Percentiles rank a stretch among this genome's conserved stretches.
Conservation (phyloP, 208 protist species). For the Leptomonas seymouri region DNA sequence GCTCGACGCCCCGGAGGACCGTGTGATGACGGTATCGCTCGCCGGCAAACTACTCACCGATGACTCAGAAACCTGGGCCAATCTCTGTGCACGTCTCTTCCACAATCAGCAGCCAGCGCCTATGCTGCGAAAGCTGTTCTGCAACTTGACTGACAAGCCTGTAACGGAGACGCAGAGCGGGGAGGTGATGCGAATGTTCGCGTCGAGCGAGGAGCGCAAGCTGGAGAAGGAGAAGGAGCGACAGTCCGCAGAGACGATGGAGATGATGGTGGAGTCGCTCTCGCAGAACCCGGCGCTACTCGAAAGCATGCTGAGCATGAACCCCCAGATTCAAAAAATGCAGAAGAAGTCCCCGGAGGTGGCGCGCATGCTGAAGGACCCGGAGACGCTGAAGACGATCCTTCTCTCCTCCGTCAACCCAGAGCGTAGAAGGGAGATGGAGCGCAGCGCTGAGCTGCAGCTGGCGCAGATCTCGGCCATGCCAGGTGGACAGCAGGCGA, state of each 20-base stretch:
- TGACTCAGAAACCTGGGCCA: slow-evolving; percentile 45
- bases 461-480: slow-evolving; percentile 68
- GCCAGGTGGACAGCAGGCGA: slow-evolving; percentile 65
- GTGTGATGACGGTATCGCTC: slow-evolving; percentile 57
- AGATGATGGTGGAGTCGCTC: slow-evolving; percentile 74
- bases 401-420: slow-evolving; percentile 78
- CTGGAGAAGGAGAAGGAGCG: slow-evolving; percentile 44
- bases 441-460: slow-evolving; percentile 56
- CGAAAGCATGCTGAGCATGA: slow-evolving; percentile 49
- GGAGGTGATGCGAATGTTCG: slow-evolving; percentile 47
- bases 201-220: slow-evolving; percentile 35
- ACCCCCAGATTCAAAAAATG: slow-evolving; percentile 57
- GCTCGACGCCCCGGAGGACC: slow-evolving; percentile 46
- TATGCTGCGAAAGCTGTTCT: slow-evolving; percentile 66
- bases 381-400: slow-evolving; percentile 71
- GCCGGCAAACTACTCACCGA: slow-evolving; percentile 60
- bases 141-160: slow-evolving; percentile 38
- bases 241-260: slow-evolving; percentile 51
- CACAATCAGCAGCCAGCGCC: slow-evolving; percentile 11
- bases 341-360: slow-evolving; percentile 63
- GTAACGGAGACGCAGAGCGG: slow-evolving; percentile 38
- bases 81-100: slow-evolving; percentile 29
- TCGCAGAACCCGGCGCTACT: slow-evolving; percentile 56
- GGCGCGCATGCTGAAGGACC: slow-evolving; percentile 51
- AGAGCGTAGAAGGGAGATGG: slow-evolving; percentile 58